Percentiles rank a stretch among this genome's conserved stretches.
These are phyloP conservation scores for Melampsora americana DNA, from an alignment of 1,284 basidiomycete genomes.

Conservation along the genomic window DNA sequence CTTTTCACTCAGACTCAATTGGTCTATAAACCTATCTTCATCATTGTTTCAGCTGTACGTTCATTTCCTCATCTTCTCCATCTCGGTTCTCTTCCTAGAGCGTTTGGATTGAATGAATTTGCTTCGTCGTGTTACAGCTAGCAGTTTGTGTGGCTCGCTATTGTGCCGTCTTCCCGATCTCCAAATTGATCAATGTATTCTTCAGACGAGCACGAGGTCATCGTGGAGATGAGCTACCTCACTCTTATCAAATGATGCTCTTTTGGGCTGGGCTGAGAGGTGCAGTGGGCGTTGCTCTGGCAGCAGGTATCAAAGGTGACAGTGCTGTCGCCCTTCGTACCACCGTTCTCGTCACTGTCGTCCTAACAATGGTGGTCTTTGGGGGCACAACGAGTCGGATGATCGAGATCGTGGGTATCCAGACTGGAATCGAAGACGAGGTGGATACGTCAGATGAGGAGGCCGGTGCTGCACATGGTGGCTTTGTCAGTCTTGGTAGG, in stretches of 20 bases:
- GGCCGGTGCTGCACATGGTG: conserved; percentile 51
- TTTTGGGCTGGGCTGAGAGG: conserved; percentile 98
- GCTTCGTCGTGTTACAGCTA: conserved; percentile 56
- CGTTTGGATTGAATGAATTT: conserved; percentile 13
- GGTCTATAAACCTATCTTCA: conserved; percentile 94
- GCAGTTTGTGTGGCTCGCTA: conserved; percentile 93
- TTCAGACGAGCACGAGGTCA: conserved; percentile 76
- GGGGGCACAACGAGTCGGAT: conserved; percentile 94
- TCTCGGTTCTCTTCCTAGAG: background rate
- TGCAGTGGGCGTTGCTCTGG: conserved; percentile 93
- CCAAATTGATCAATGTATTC: conserved; percentile 82
- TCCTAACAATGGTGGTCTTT: conserved; percentile 90
- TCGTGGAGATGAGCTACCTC: conserved; percentile 78
- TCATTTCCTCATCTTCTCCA: background rate
- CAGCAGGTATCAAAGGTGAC: conserved; percentile 86
- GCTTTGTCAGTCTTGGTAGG: conserved; percentile 52
- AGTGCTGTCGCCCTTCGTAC: conserved; percentile 87
- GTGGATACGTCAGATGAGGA: conserved; percentile 84
- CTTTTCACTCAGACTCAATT: conserved; percentile 84
- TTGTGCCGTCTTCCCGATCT: conserved; percentile 93
- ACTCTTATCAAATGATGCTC: conserved; percentile 83
- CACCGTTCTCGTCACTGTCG: conserved; percentile 91
- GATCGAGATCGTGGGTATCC: conserved; percentile 94
- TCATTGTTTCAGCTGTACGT: conserved; percentile 71
- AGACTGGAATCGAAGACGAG: conserved; percentile 78